Conservation (phyloP, 1,284 basidiomycete genomes). For the Peniophora sp. region DNA sequence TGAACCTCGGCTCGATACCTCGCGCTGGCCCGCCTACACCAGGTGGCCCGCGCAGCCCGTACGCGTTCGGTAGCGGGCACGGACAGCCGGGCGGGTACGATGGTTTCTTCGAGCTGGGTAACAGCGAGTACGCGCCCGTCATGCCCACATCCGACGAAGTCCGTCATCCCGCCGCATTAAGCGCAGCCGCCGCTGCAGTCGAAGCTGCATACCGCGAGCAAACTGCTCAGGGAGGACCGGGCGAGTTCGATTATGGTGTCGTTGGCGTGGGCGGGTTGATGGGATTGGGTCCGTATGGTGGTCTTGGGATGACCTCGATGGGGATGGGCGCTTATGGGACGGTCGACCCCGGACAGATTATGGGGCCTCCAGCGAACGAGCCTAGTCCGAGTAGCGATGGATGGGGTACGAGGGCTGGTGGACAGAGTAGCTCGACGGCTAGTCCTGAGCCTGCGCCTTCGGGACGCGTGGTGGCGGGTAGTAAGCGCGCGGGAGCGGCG, state of each 20-base stretch:
- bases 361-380: conserved; percentile 44
- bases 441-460: conserved; percentile 64
- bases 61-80: too few species aligned
- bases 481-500: conserved; percentile 8
- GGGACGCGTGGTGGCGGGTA: conserved; percentile 3
- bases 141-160: conserved; percentile 10
- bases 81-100: conserved; percentile 38
- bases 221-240: conserved; percentile 41
- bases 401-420: conserved; percentile 29
- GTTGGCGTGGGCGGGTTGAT: conserved; percentile 27
- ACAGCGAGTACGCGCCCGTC: conserved; percentile 12
- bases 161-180: conserved; percentile 8
- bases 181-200: conserved; percentile 42
- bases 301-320: conserved; percentile 23
- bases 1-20: conserved; percentile 2
- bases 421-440: conserved; percentile 29
- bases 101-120: conserved; percentile 50
- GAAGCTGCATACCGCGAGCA: conserved; percentile 60
- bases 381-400: conserved; percentile 75
- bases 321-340: conserved; percentile 54
- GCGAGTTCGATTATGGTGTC: conserved; percentile 49
- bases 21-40: conserved; percentile 8
- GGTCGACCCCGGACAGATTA: conserved; percentile 82
- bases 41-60: conserved; percentile 4
- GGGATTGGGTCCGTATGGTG: conserved; percentile 26